These are phyloP conservation scores for Trypanosoma cruzi DNA, from an alignment of 208 protist genomes.

Conservation along the genomic window DNA sequence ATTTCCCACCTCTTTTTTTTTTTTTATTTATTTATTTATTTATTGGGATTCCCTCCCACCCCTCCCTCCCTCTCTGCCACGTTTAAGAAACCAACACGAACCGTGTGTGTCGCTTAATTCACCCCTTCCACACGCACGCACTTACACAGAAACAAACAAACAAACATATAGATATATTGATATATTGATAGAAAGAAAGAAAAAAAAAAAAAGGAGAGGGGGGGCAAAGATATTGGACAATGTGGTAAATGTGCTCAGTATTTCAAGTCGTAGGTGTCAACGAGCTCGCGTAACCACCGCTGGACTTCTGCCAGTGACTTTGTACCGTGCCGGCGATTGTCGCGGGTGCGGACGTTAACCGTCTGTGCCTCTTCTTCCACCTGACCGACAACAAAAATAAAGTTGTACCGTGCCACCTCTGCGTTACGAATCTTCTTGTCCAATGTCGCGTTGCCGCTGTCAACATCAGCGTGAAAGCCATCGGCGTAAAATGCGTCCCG, in stretches of 20 bases:
- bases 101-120: too few relatives aligned
- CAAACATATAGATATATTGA: too few relatives aligned
- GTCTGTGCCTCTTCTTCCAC: conserved; percentile 83
- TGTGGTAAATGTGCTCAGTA: conserved; percentile 56
- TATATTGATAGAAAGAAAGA: too few relatives aligned
- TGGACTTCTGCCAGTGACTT: conserved; percentile 65
- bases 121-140: too few relatives aligned
- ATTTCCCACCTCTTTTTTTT: too few relatives aligned
- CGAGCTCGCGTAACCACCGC: conserved; percentile 60
- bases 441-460: conserved; percentile 87
- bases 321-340: conserved; percentile 78
- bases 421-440: conserved; percentile 98
- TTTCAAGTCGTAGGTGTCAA: conserved; percentile 45
- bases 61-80: too few relatives aligned
- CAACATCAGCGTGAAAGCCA: conserved; percentile 94
- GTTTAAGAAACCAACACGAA: too few relatives aligned
- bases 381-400: conserved; percentile 97
- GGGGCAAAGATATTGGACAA: too few relatives aligned
- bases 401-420: conserved; percentile 97
- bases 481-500: conserved; percentile 67
- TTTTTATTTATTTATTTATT: conserved; percentile 1
- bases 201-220: too few relatives aligned
- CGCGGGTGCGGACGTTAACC: conserved; percentile 94
- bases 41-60: too few relatives aligned
- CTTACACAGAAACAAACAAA: neutral